A percentile compares a stretch with the other conserved stretches of the same genome.
Evolutionary conservation across 495 filamentous ascomycete genomes (phyloP).

Genomic region (Friedmanniomyces simplex): DNA sequence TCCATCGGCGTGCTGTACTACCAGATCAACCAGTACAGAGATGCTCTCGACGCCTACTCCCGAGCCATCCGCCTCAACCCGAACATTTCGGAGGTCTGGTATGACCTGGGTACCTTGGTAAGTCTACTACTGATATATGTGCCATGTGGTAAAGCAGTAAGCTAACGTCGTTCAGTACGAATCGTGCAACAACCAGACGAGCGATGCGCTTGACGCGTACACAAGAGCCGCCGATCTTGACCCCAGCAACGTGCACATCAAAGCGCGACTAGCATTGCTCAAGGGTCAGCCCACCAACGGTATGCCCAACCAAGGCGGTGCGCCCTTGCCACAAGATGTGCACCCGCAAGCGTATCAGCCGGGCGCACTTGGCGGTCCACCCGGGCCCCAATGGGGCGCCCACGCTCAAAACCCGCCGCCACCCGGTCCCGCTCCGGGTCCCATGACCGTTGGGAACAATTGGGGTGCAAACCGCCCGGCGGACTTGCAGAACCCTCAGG

Average conservation of each 20-base stretch:
- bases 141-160: slow-evolving; percentile 15
- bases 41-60: slow-evolving; percentile 96
- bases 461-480: slow-evolving; percentile 70
- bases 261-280: slow-evolving; percentile 80
- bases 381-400: slow-evolving; percentile 66
- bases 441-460: slow-evolving; percentile 40
- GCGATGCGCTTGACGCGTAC: slow-evolving; percentile 92
- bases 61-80: slow-evolving; percentile 95
- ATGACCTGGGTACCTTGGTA: slow-evolving; percentile 93
- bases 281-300: slow-evolving; percentile 66
- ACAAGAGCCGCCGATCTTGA: slow-evolving; percentile 90
- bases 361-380: slow-evolving; percentile 45
- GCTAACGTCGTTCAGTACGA: slow-evolving; percentile 58
- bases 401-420: slow-evolving; percentile 52
- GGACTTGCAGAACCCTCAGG: slow-evolving; percentile 59
- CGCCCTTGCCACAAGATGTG: slow-evolving; percentile 71
- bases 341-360: slow-evolving; percentile 43
- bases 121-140: slow-evolving; percentile 33
- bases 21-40: slow-evolving; percentile 99
- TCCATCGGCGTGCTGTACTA: slow-evolving; percentile 99
- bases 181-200: slow-evolving; percentile 97
- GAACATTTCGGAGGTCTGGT: slow-evolving; percentile 99
- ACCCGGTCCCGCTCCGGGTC: slow-evolving; percentile 33
- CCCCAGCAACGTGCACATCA: slow-evolving; percentile 88
- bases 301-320: slow-evolving; percentile 51